Evolutionary conservation across 768 basidiomycete genomes (phyloP), one percentile per base, ranked within the genome.

Genomic region (Hemileccinum impolitum): DNA sequence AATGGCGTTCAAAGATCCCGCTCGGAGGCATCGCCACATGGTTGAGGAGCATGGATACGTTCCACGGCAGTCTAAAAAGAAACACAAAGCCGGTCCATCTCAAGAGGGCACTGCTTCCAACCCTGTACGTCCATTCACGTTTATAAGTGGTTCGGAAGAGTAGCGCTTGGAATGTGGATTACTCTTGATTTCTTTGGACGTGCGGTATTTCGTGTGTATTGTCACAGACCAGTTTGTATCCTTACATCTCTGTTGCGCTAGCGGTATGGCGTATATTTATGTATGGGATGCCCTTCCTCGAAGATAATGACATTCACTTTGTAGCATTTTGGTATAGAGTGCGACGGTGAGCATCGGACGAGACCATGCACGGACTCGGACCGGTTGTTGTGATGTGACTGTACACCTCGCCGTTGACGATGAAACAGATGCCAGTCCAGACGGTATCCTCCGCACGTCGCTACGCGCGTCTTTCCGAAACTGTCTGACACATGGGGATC

Each of bases 1-100:
- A 11, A 70, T 73, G 54, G 64, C 66, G 13, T 86, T 84, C 71
- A 82, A 78, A 45, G 84, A 86, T 56, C 82, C 82, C 15, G 82
- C 84, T 4, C 73, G 82, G 45, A 70, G 82, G 38, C 81, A 82
- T 54, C 71, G 80, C 32, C 84, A 85, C 62, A 76, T 80, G 66
- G 71, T 76, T 17, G 69, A 74, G 11, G 67, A 61, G 17, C 82
- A 85, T 54, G 72, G 72, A 18, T 79, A 83, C 50, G 45, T 74
- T 17, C 76, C 80, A 3, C 73, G 70, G 39, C 66, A 72, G 23
- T 72, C 69, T 34, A 64, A 73, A 48, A 76, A 71, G 61, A 78
- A 76, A 53, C 72, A 73, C 30, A 71, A 70, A 56, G 66, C 58
- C n/a, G 61, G 63, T 6, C 55, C 64, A 38, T 55, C 63, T n/a